Conservation (phyloP, 495 filamentous ascomycete species). For the Lasiosphaeria ovina region DNA sequence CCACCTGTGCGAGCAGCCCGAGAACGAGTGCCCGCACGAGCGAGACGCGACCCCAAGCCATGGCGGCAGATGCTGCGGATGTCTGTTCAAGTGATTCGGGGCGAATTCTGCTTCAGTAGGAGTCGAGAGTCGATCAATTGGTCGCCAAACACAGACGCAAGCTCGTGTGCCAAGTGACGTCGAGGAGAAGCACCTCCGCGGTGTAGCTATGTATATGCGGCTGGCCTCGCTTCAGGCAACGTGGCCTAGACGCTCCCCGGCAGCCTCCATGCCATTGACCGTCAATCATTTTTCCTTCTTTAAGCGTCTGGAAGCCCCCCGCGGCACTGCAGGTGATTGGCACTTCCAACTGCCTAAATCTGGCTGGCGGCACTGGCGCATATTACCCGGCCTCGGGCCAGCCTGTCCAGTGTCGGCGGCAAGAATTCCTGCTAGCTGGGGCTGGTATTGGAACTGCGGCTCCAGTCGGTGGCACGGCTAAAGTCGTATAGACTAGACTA, state of each 20-base stretch:
- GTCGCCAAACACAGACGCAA: constrained; percentile 2
- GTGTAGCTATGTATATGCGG: constrained; percentile 10
- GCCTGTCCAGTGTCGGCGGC: background rate
- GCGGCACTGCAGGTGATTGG: constrained; percentile 16
- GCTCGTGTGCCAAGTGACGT: constrained; percentile 7
- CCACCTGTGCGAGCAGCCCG: constrained; percentile 9
- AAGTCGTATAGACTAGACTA: background rate
- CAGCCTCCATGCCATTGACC: constrained; percentile 1
- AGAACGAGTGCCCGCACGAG: constrained; percentile 22
- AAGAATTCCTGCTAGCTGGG: no score
- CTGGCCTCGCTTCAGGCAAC: constrained; percentile 18
- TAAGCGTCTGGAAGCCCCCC: constrained; percentile 7
- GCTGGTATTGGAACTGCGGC: background rate
- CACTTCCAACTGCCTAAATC: constrained; percentile 30
- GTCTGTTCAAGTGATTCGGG: background rate
- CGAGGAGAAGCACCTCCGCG: constrained; percentile 2
- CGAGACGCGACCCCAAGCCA: constrained; percentile 22
- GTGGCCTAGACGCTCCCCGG: constrained; percentile 24
- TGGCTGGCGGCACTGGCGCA: background rate
- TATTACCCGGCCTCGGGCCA: constrained; percentile 12
- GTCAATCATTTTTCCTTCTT: constrained; percentile 11
- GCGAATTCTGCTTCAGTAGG: background rate
- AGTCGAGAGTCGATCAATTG: background rate
- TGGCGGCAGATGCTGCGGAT: constrained; percentile 1
- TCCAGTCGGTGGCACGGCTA: constrained; percentile 1